Base-by-base conservation (phyloP, 345 rosid genomes). In the Eucalyptus regnans region DNA sequence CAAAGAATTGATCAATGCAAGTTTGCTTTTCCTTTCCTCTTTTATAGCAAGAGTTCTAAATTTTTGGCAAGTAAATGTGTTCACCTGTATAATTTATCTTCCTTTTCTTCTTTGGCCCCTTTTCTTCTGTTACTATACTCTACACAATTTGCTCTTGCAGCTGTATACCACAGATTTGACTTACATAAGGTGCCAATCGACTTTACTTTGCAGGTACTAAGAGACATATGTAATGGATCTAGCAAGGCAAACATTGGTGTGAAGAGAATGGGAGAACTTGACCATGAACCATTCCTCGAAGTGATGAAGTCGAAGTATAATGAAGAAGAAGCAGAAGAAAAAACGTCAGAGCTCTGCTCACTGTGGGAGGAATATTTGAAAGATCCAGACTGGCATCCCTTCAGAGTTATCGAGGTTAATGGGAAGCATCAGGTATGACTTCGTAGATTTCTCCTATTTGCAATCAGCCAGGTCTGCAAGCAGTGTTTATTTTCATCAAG, bases 301-400 rank as follows among this genome's bases (percentile, higher is more conserved):
- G 98, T 93, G 86, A 94, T 98, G 99, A 96, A 93, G 92, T 91
- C 84, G 90, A 95, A 90, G 89, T 98, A 95, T 88, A 90, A 85
- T 41, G 92, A 92, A 90, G 98, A 94, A 66, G 97, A 94, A 90
- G 95, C 97, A 86, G 98, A 97, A 88, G 95, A 94, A 18, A 94
- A 93, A 91, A 95, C 99, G 62, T 92, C 95, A 3, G 96, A 95
- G 89, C 89, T 96, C 87, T 96, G 97, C 94, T 96, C 98, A 37
- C 92, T 97, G 87, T 97, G 99, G 99, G 99, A 91, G 90, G 99
- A 97, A 92, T 94, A 95, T 94, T 96, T 98, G 20, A 97, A 94
- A 93, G 99, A 97, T 91, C 96, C 98, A 85, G 94, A 95, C 89
- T 98, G 99, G 99, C 98, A 97, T 94, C 99, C 99, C 87, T 95